Evolutionary conservation across 2,329 filamentous ascomycete genomes (phyloP), one percentile per base, ranked within the genome.

Genomic region (Scopulariopsis brevicaulis): DNA sequence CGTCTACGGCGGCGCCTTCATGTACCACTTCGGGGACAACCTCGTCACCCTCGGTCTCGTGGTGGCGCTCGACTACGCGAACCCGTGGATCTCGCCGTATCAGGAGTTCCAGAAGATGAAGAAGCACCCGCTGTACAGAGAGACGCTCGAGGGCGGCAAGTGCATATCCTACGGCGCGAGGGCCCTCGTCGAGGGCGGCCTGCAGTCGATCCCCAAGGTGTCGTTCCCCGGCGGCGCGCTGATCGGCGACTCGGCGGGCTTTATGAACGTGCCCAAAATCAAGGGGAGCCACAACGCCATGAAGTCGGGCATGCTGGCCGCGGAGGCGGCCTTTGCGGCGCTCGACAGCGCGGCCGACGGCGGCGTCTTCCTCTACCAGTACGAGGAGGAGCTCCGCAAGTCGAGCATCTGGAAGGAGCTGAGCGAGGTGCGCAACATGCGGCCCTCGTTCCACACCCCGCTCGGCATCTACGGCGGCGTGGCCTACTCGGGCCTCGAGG

Each of bases 21-120:
- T 99, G 89, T 99, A 99, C 69, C 94, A 99, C 72, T 99, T 97
- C 71, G 94, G 92, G 43, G 93, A 99, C 65, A 99, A 97, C 72
- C 82, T 97, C 65, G 93, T 99, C 60, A 91, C 86, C 64, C 79
- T 99, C 58, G 94, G 94, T 25, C 78, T 97, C 20, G 94, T 99
- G 12, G 89, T 95, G 43, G 92, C 92, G 25, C 80, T 99, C 57
- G 94, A 99, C 76, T 99, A 99, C 71, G 80, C 89, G 50, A 99
- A 99, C 73, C 94, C 94, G 0, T 99, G 93, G 90, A 74, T 97
- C 58, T 94, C 92, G 3, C 94, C 94, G 0, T 99, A 97, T 69
- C 83, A 85, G 59, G 94, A 99, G 70, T 99, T 99, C 71, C 94
- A 99, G 72, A 96, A 96, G 77, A 86, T 99, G 78, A 99, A 99